Evolutionary conservation across 306 rosid genomes (phyloP), one percentile per base, ranked within the genome.

Genomic region (Trifolium pratense): DNA sequence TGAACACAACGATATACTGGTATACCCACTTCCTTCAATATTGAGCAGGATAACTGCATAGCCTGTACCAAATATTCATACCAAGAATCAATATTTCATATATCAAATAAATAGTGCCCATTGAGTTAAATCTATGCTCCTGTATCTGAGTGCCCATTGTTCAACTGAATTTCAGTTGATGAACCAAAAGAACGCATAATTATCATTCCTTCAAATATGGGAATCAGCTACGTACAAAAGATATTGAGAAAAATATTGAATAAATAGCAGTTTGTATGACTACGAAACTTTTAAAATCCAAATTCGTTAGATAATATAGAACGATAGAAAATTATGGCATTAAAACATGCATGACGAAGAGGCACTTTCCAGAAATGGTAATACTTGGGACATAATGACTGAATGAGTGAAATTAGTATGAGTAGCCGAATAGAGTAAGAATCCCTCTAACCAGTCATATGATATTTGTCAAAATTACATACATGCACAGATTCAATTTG

Each of bases 1-100:
- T 94, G 99, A 81, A 88, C 29, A 73, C 99, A 88, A 20, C 86
- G 91, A 79, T 84, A 89, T 63, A 91, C 88, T 1, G 96, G 95
- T 74, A 88, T 79, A 12, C 82, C 93, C 80, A 79, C 87, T 13
- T 83, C 83, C 77, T 88, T 91, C 86, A 94, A 76, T 59, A 66
- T 9, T 36, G 89, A 71, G 82, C 88, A 82, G 29, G 89, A 84
- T 79, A 88, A 66, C 68, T 91, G 89, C 81, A 34, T 79, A 75
- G 70, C 83, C 96, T 91, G 90, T 42, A 79, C 76, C 75, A 81
- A 80, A 63, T 32, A 61, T 59, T 69, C 40, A 82, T 13, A 70
- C 43, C n/a, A 75, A 77, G n/a, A 75, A 48, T 52, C 73, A 29
- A 73, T 49, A 49, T 69, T 65, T 71, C 51, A 71, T 6, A 20